These are phyloP conservation scores for Strobilomyces dryophilus DNA, from an alignment of 768 basidiomycete species.

Conservation along the genomic window DNA sequence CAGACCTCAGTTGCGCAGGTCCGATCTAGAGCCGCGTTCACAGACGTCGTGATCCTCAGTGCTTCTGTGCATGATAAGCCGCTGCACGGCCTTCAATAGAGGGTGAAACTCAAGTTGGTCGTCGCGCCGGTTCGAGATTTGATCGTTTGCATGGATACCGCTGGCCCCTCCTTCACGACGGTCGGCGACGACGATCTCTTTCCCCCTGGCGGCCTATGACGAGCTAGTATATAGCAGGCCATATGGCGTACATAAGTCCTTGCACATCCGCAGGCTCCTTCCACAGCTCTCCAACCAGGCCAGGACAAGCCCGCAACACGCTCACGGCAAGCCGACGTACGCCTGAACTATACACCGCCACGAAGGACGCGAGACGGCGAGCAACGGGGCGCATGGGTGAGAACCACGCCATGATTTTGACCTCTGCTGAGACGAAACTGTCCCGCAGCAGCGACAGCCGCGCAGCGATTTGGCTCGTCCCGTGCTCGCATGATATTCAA, in stretches of 20 bases:
- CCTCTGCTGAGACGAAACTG: too few species aligned
- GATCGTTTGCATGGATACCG: constrained; percentile 8
- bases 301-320: neutral
- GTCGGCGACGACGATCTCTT: neutral
- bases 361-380: too few species aligned
- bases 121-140: too few species aligned
- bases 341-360: neutral
- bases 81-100: neutral
- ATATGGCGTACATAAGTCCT: neutral
- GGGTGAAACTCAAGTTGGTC: too few species aligned
- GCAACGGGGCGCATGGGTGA: too few species aligned
- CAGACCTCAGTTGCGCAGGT: neutral
- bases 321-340: neutral
- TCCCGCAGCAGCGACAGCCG: too few species aligned
- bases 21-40: neutral
- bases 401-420: too few species aligned
- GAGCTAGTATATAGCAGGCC: neutral
- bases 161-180: constrained; percentile 4
- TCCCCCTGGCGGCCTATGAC: neutral
- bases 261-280: neutral
- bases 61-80: neutral
- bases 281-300: neutral
- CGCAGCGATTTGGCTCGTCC: too few species aligned
- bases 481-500: too few species aligned
- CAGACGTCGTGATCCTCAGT: neutral